Percentiles rank a stretch among this genome's conserved stretches.
These are phyloP conservation scores for Bolboschoenoplectus hybrid DNA, from an alignment of 202 grass and related monocot species.

Conservation along the genomic window DNA sequence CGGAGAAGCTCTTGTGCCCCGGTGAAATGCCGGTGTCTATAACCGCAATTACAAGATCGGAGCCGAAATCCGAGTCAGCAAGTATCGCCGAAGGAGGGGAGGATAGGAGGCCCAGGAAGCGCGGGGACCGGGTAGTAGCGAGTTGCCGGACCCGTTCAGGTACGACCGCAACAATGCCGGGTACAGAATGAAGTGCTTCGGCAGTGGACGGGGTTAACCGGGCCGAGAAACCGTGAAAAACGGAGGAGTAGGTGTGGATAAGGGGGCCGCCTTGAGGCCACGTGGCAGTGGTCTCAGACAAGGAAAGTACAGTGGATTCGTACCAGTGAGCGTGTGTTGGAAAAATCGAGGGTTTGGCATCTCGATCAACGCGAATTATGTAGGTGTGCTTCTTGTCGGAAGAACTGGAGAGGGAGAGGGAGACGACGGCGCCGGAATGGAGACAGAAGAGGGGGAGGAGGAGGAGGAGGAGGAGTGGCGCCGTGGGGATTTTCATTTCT, in stretches of 20 bases:
- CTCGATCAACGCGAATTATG: slow-evolving; percentile 83
- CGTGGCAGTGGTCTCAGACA: slow-evolving; percentile 29
- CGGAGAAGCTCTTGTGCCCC: slow-evolving; percentile 69
- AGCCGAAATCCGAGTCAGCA: slow-evolving; percentile 86
- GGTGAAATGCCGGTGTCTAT: slow-evolving; percentile 92
- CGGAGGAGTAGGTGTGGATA: slow-evolving; percentile 82
- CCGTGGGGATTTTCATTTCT: slow-evolving; percentile 31
- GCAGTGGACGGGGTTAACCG: slow-evolving; percentile 58
- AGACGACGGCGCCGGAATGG: not conserved
- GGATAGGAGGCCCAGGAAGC: slow-evolving; percentile 67
- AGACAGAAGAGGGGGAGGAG: slow-evolving; percentile 3
- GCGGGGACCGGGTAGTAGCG: slow-evolving; percentile 75
- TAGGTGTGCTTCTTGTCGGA: slow-evolving; percentile 54
- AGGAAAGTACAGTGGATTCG: slow-evolving; percentile 56
- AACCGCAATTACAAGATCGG: slow-evolving; percentile 80
- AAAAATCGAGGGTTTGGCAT: slow-evolving; percentile 84
- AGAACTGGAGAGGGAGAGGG: slow-evolving; percentile 19
- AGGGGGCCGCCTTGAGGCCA: slow-evolving; percentile 66
- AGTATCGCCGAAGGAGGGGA: slow-evolving; percentile 83
- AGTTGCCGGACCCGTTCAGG: slow-evolving; percentile 71
- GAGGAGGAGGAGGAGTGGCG: slow-evolving; percentile 28
- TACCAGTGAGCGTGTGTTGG: slow-evolving; percentile 97
- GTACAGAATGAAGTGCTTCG: slow-evolving; percentile 39
- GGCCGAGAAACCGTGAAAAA: slow-evolving; percentile 78
- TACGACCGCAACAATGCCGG: slow-evolving; percentile 61